A percentile compares a stretch with the other conserved stretches of the same genome.
These are phyloP conservation scores for Metrosideros polymorpha DNA, from an alignment of 441 rosid genomes.

Conservation along the genomic window DNA sequence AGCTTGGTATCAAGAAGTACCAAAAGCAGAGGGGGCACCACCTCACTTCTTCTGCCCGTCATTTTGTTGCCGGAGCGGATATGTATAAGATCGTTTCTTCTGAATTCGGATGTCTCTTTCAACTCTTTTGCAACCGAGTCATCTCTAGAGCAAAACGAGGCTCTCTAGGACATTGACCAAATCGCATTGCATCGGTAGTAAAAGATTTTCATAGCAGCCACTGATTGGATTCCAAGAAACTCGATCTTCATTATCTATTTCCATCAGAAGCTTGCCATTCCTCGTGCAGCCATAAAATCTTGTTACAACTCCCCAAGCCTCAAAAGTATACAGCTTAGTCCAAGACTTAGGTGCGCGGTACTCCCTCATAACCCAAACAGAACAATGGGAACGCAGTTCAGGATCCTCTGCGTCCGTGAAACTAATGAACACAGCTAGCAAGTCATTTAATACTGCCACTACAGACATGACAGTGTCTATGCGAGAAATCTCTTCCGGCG, in stretches of 20 bases:
- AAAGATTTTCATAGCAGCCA: rapidly evolving
- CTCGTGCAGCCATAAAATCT: background rate
- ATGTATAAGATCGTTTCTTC: background rate
- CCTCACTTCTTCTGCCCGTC: background rate
- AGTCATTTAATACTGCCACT: background rate
- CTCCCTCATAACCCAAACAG: background rate
- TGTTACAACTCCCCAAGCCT: background rate
- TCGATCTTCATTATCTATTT: background rate
- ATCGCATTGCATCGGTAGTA: background rate
- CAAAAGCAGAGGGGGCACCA: background rate
- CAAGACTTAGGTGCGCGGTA: background rate
- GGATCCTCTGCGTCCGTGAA: background rate
- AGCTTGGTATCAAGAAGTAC: background rate
- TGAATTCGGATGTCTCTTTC: background rate
- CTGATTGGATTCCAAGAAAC: background rate
- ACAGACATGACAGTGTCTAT: background rate
- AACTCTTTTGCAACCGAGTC: background rate
- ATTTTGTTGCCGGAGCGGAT: background rate
- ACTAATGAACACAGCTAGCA: background rate
- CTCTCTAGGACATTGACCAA: background rate
- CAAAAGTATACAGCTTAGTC: background rate
- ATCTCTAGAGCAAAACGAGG: background rate
- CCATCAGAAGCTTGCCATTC: background rate
- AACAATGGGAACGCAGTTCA: background rate
- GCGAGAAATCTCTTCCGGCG: background rate